Base-by-base conservation (phyloP, 2,329 filamentous ascomycete genomes). In the Chaetoscypha palmicola region DNA sequence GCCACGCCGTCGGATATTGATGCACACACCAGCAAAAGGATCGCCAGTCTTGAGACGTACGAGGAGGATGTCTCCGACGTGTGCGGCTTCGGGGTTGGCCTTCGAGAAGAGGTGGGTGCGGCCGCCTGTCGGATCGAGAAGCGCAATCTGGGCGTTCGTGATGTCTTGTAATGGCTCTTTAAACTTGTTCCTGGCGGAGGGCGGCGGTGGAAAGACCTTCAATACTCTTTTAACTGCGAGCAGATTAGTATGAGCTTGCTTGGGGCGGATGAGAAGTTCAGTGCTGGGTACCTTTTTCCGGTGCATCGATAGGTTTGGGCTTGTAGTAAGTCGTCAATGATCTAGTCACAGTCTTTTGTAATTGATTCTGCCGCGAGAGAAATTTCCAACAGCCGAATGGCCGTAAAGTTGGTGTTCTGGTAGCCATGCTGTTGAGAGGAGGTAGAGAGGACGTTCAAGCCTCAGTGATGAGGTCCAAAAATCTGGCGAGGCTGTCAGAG, bases 21-120 rank as follows among this genome's bases (percentile, higher is more conserved):
- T 73, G 59, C 86, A 85, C 11, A 92, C 87, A 31, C 92, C 92
- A 1, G 89, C 79, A 63, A 96, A 96, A 5, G 91, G 87, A 64
- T 97, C 91, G 49, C 83, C 83, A 50, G 80, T 86, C 64, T 83
- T 84, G 59, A 87, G 83, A 32, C 87, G 87, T 37, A 96, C 86
- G 58, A 94, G 87, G 26, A 98, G 74, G 52, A 98, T 86, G 66
- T 98, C 92, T 59, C 92, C 92, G 1, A 85, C 78, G 58, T 84
- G 83, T 43, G 83, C 88, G 58, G 81, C 77, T 64, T 96, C 88
- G 23, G 77, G 76, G 66, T 91, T 94, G 41, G 74, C 67, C 55
- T 77, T 78, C 53, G 81, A 78, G 71, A 98, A 96, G 45, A 98
- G 80, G 23, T 79, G 77, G 33, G 81, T 83, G 49, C 91, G 85